Evolutionary conservation across 164 flowering plant species (phyloP), one percentile per base, ranked within the genome.

Genomic region (Macadamia integrifolia): DNA sequence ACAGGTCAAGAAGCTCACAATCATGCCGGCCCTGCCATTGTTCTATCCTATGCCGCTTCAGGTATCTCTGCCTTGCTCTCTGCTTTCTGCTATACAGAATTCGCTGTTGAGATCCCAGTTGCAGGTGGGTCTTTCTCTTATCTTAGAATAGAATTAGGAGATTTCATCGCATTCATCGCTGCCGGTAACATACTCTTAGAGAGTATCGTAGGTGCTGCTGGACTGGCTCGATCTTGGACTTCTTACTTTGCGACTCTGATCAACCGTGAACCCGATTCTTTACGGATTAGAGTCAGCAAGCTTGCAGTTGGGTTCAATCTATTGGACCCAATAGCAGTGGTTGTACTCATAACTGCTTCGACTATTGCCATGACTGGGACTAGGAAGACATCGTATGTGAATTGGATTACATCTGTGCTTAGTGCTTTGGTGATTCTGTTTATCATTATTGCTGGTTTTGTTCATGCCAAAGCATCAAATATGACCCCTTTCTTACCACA

Each of bases 101-200:
- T 91, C 64, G 84, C 89, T 2, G 84, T 86, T 8, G 91, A 88
- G 63, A 76, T 91, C 60, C 97, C 94, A 0, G 92, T 83, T 7
- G 92, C 97, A 0, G 97, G 97, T 13, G 94, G 94, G 0, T 91
- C 94, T 3, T 90, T 88, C 68, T 84, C 96, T 0, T 90, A 70
- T 66, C 80, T 90, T 6, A 74, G 92, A 0, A 66, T 90, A 0
- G 93, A 90, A 57, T 69, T 90, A 7, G 96, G 93, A 10, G 96
- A 90, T 57, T 88, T 90, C 29, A 64, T 82, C 12, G 96, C 96
- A 0, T 90, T 81, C 62, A 80, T 87, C 6, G 85, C 92, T 8
- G 96, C 96, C 0, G 86, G 82, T n/a, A 88, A 90, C 57, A 82
- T 90, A 13, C 76, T 90, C 15, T 62, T 90, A 42, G 93, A 90